Evolutionary conservation across 2,329 filamentous ascomycete genomes (phyloP).

Genomic region (Fusarium sp.): DNA sequence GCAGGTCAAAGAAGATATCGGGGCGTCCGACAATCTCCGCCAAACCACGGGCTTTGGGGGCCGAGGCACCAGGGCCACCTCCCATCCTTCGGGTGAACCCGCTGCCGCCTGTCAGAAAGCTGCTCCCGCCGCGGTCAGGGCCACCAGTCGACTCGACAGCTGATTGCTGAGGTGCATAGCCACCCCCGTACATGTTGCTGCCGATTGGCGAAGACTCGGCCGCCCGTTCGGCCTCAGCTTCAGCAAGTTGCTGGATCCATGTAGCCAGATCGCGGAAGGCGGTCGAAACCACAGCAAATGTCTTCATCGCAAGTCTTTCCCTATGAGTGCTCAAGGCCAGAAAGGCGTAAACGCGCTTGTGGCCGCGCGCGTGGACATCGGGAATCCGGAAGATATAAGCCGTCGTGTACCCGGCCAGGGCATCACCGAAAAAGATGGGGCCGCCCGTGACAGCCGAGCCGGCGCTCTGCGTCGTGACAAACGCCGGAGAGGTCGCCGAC

Average conservation of each 20-base stretch:
- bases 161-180: constrained; percentile 41
- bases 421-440: constrained; percentile 76
- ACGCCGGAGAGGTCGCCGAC: constrained; percentile 56
- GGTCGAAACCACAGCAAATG: constrained; percentile 69
- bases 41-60: constrained; percentile 68
- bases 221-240: constrained; percentile 68
- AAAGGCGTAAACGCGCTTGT: constrained; percentile 76
- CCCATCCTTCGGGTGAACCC: constrained; percentile 69
- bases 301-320: constrained; percentile 73
- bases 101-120: constrained; percentile 66
- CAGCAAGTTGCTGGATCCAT: constrained; percentile 74
- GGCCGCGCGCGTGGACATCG: constrained; percentile 73
- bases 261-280: constrained; percentile 72
- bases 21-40: constrained; percentile 74
- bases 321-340: constrained; percentile 73
- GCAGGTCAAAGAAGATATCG: constrained; percentile 75
- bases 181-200: constrained; percentile 53
- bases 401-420: constrained; percentile 73
- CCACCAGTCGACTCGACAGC: constrained; percentile 46
- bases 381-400: constrained; percentile 77
- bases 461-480: constrained; percentile 65
- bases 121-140: constrained; percentile 59
- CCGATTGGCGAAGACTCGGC: constrained; percentile 56
- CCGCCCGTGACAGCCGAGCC: constrained; percentile 69
- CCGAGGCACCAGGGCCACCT: constrained; percentile 64